Percentiles rank a stretch among this genome's conserved stretches.
Evolutionary conservation across 2,329 filamentous ascomycete species (phyloP).

Genomic region (Cercospora sojina): DNA sequence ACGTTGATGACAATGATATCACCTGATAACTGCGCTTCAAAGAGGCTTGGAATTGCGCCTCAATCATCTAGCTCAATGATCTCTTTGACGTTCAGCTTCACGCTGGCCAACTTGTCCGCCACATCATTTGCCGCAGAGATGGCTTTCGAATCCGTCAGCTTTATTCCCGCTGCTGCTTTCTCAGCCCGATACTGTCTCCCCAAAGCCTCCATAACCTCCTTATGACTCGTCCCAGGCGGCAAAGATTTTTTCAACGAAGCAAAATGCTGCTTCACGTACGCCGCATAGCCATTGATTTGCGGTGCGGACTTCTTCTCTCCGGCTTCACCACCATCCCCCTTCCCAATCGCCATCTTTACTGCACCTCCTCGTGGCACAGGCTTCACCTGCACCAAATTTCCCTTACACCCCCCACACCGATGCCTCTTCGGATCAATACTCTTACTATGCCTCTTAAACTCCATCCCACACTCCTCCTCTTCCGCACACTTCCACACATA

Average conservation of each 20-base stretch:
- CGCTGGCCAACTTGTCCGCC: constrained; percentile 17
- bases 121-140: constrained; percentile 12
- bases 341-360: background rate
- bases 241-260: constrained; percentile 57
- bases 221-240: constrained; percentile 54
- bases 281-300: constrained; percentile 53
- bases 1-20: background rate
- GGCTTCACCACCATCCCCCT: background rate
- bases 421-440: constrained; percentile 73
- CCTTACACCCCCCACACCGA: constrained; percentile 74
- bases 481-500: constrained; percentile 76
- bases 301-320: background rate
- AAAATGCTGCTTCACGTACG: constrained; percentile 68
- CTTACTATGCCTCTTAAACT: constrained; percentile 81
- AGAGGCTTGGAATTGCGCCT: no score
- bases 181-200: constrained; percentile 60
- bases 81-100: constrained; percentile 21
- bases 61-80: constrained; percentile 20
- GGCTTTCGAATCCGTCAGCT: background rate
- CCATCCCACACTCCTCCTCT: constrained; percentile 57
- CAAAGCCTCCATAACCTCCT: constrained; percentile 67
- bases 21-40: no score
- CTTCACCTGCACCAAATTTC: constrained; percentile 69
- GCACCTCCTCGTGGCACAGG: constrained; percentile 58
- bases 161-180: constrained; percentile 36